These are phyloP conservation scores for Laetiporus sulphureus DNA, from an alignment of 1,284 basidiomycete genomes.

Conservation along the genomic window DNA sequence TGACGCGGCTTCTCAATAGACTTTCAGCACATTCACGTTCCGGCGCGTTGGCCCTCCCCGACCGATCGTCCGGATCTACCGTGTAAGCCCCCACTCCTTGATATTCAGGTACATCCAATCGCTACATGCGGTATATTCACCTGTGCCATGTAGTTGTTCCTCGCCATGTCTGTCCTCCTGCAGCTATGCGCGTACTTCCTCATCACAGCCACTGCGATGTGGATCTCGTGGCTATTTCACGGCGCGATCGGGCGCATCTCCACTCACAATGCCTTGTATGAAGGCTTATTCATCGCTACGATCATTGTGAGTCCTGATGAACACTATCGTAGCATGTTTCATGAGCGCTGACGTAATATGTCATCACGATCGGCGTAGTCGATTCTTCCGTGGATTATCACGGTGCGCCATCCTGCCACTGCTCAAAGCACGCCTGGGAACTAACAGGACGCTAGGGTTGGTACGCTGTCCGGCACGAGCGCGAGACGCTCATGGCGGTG, in stretches of 20 bases:
- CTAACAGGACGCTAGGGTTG: too few species aligned
- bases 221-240: constrained; percentile 46
- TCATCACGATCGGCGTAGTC: constrained; percentile 24
- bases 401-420: too few species aligned
- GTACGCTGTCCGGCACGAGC: constrained; percentile 43
- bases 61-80: constrained; percentile 43
- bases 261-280: constrained; percentile 34
- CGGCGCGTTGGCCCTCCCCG: constrained; percentile 47
- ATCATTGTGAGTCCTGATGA: constrained; percentile 34
- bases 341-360: too few species aligned
- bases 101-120: background rate
- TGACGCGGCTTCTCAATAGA: background rate
- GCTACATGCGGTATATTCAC: background rate
- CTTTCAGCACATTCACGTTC: constrained; percentile 32
- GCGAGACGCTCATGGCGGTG: constrained; percentile 31
- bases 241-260: constrained; percentile 39
- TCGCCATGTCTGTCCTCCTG: constrained; percentile 48
- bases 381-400: constrained; percentile 46
- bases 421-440: too few species aligned
- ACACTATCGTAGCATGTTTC: background rate
- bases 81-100: constrained; percentile 29
- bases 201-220: constrained; percentile 42
- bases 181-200: constrained; percentile 52
- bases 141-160: constrained; percentile 35
- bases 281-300: constrained; percentile 38